Percentiles rank a stretch among this genome's conserved stretches.
Conservation (phyloP, 1,139 yeast species). For the Yamadazyma blattariae region DNA sequence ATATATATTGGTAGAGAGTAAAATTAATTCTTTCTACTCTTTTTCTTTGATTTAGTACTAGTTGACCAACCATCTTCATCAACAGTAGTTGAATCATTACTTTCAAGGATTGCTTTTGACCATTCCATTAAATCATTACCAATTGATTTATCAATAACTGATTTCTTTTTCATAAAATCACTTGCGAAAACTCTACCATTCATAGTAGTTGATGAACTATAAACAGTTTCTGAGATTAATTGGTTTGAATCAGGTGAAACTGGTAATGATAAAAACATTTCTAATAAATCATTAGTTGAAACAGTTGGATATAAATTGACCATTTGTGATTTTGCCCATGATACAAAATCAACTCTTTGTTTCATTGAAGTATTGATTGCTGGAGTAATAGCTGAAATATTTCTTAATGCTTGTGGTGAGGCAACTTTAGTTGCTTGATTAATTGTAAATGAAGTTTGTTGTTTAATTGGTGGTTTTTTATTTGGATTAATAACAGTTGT, state of each 20-base stretch:
- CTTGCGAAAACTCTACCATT: constrained; percentile 94
- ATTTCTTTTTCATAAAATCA: constrained; percentile 80
- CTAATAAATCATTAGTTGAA: constrained; percentile 70
- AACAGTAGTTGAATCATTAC: constrained; percentile 45
- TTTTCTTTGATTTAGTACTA: constrained; percentile 54
- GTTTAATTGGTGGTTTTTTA: constrained; percentile 18
- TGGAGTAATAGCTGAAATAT: constrained; percentile 39
- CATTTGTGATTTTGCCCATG: constrained; percentile 83
- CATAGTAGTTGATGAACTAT: constrained; percentile 86
- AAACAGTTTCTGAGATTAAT: constrained; percentile 89
- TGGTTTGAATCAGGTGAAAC: constrained; percentile 68
- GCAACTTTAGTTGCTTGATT: constrained; percentile 10
- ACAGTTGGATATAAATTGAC: constrained; percentile 72
- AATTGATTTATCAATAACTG: constrained; percentile 60
- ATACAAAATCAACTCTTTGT: constrained; percentile 63
- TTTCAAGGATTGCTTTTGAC: constrained; percentile 58
- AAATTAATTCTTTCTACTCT: constrained; percentile 17
- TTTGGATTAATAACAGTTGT: constrained; percentile 28
- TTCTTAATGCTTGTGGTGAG: constrained; percentile 45
- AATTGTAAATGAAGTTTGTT: constrained; percentile 6
- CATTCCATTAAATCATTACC: constrained; percentile 61
- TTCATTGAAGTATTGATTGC: constrained; percentile 28
- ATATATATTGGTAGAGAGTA: too few relatives aligned
- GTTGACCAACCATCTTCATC: constrained; percentile 78
- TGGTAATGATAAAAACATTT: constrained; percentile 80